Evolutionary conservation across 805 yeast species (phyloP).

Genomic region (Pichia occidentalis): DNA sequence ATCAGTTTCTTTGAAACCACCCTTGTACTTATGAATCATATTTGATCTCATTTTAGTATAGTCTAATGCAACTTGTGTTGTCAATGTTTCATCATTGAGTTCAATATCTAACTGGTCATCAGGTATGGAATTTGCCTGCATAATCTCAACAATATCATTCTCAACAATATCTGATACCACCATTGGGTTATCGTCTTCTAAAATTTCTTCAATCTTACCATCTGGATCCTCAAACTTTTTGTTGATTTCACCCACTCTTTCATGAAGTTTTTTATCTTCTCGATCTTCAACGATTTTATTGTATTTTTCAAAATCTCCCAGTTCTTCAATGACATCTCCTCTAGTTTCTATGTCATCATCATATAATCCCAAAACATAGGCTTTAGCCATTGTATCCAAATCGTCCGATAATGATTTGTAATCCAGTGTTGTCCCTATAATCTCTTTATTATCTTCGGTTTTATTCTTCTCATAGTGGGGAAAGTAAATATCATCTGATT

Average conservation of each 20-base stretch:
- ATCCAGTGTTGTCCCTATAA: conserved; percentile 33
- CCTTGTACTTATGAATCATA: conserved; percentile 38
- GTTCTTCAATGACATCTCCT: conserved; percentile 48
- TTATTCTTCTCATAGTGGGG: conserved; percentile 8
- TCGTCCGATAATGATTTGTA: conserved; percentile 37
- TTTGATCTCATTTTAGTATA: conserved; percentile 52
- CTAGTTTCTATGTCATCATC: conserved; percentile 53
- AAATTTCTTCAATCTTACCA: conserved; percentile 32
- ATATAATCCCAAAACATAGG: conserved; percentile 52
- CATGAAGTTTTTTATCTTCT: conserved; percentile 13
- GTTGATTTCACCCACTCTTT: conserved; percentile 14
- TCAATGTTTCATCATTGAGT: conserved; percentile 31
- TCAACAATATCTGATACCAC: conserved; percentile 40
- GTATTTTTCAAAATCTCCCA: conserved; percentile 48
- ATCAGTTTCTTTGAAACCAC: conserved; percentile 41
- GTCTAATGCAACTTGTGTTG: conserved; percentile 45
- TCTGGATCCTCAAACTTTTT: conserved; percentile 17
- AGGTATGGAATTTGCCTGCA: conserved; percentile 17
- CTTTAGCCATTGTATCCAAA: conserved; percentile 52
- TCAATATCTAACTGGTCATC: conserved; percentile 28
- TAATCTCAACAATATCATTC: conserved; percentile 29
- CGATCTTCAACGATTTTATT: conserved; percentile 41
- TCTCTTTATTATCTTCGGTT: conserved; percentile 6
- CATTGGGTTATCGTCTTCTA: conserved; percentile 33
- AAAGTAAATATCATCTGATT: conserved; percentile 4